A percentile compares a stretch with the other conserved stretches of the same genome.
Conservation (phyloP, 176 grass and related monocot species). For the Aegilops umbellulata region DNA sequence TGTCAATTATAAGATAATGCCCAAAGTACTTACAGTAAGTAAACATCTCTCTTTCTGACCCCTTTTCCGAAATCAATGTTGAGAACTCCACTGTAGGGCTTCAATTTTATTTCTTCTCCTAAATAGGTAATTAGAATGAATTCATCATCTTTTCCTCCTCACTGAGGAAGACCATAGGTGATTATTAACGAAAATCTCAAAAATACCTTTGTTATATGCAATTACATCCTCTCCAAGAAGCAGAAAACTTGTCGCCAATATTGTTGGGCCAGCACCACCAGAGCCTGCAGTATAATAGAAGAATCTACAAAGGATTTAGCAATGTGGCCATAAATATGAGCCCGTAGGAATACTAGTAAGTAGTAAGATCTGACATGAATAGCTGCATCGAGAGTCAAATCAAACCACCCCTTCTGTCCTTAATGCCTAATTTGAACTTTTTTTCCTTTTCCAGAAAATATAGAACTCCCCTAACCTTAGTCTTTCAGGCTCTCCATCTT, state of each 20-base stretch:
- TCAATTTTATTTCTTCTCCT: constrained; percentile 86
- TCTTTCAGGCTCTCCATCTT: constrained; percentile 77
- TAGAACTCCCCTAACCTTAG: constrained; percentile 73
- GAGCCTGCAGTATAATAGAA: constrained; percentile 95
- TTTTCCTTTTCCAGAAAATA: constrained; percentile 4
- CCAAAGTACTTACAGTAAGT: constrained; percentile 69
- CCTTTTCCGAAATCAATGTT: constrained; percentile 95
- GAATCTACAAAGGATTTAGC: constrained; percentile 87
- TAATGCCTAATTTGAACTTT: not conserved
- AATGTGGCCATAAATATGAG: constrained; percentile 4
- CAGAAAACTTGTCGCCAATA: constrained; percentile 85
- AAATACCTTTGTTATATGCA: constrained; percentile 84
- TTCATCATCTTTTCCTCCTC: not conserved
- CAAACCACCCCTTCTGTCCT: not conserved
- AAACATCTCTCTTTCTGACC: constrained; percentile 79
- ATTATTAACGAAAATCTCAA: constrained; percentile 4
- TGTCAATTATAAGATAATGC: not conserved
- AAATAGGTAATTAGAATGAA: constrained; percentile 26
- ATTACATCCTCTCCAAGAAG: constrained; percentile 97
- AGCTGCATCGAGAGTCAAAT: not conserved
- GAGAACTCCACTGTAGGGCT: constrained; percentile 86
- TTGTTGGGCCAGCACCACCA: constrained; percentile 90
- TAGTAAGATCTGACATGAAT: not conserved
- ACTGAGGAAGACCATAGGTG: not conserved
- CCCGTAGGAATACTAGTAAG: not conserved